Base-by-base conservation (phyloP, 2,329 filamentous ascomycete genomes). In the Daldinia sp. region DNA sequence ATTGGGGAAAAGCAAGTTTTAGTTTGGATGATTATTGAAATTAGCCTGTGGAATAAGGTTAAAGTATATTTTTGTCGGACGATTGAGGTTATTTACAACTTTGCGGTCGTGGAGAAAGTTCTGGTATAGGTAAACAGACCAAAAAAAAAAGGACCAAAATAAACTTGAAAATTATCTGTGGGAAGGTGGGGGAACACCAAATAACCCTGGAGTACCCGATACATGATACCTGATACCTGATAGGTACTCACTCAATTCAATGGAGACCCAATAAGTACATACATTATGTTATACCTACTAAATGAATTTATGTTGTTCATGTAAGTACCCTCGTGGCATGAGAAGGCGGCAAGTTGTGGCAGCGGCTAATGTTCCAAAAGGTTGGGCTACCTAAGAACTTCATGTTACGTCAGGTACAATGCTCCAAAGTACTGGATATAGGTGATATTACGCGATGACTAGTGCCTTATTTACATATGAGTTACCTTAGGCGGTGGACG, bases 281-380 rank as follows among this genome's bases (percentile, higher is more conserved):
- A 44, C 41, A 1, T 41, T 5, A 3, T 41, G n/a, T n/a, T n/a
- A n/a, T n/a, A n/a, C n/a, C n/a, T n/a, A n/a, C n/a, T n/a, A n/a
- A 41, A 41, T n/a, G n/a, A n/a, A 6, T 41, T 41, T n/a, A 23
- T 23, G 20, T 23, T 23, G 20, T 23, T 23, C 20, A 23, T 23
- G 20, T 18, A n/a, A 41, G 39, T 41, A 18, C 39, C 20, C 20
- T 41, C 9, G 55, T 44, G 23, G 33, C 20, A 57, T 28, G 23
- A 61, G 62, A 46, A 46, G 33, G 55, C 50, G 44, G 56, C 65
- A 64, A 64, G 56, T 35, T 35, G 58, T 67, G 42, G 54, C 35
- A 51, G 35, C 33, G n/a, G 28, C n/a, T 35, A 44, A 44, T 44
- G 41, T 44, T 44, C 18, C 30, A 13, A 13, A 37, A 35, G 15